These are phyloP conservation scores for Tricholoma saponaceum DNA, from an alignment of 768 basidiomycete species.

Conservation along the genomic window DNA sequence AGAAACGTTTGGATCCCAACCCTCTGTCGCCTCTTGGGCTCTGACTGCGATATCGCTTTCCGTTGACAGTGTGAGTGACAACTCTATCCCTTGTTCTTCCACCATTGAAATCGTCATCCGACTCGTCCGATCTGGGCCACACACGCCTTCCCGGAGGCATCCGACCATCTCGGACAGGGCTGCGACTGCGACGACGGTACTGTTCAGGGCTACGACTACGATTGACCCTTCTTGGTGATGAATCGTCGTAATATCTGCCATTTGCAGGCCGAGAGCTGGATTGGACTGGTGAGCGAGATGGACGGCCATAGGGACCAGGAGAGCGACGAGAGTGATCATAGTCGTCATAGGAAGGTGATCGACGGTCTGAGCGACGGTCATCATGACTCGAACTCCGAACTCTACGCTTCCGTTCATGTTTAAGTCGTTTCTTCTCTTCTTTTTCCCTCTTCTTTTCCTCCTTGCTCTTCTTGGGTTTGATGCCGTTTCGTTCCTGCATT, in stretches of 20 bases:
- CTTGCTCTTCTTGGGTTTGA: conserved; percentile 76
- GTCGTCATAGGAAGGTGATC: conserved; percentile 28
- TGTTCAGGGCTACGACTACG: conserved; percentile 32
- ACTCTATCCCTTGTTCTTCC: conserved; percentile 21
- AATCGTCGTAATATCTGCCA: conserved; percentile 27
- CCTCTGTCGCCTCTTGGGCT: conserved; percentile 27
- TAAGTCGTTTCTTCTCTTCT: conserved; percentile 40
- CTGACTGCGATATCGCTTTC: conserved; percentile 33
- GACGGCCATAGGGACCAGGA: conserved; percentile 40
- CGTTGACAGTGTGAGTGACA: conserved; percentile 23
- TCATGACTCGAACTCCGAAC: conserved; percentile 19
- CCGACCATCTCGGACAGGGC: conserved; percentile 25
- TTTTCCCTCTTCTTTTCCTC: conserved; percentile 54
- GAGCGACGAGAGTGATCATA: conserved; percentile 39
- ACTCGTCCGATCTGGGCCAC: conserved; percentile 52
- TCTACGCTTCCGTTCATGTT: conserved; percentile 33
- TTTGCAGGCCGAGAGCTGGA: conserved; percentile 18
- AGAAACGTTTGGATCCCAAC: conserved; percentile 34
- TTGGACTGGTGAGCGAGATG: conserved; percentile 33
- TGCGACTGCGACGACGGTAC: conserved; percentile 25
- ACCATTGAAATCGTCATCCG: conserved; percentile 36
- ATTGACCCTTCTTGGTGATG: conserved; percentile 16
- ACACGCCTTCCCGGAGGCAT: conserved; percentile 19
- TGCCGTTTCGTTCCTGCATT: conserved; percentile 77
- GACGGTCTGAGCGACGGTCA: conserved; percentile 10